These are phyloP conservation scores for Millerozyma miso DNA, from an alignment of 805 yeast species.

Conservation along the genomic window DNA sequence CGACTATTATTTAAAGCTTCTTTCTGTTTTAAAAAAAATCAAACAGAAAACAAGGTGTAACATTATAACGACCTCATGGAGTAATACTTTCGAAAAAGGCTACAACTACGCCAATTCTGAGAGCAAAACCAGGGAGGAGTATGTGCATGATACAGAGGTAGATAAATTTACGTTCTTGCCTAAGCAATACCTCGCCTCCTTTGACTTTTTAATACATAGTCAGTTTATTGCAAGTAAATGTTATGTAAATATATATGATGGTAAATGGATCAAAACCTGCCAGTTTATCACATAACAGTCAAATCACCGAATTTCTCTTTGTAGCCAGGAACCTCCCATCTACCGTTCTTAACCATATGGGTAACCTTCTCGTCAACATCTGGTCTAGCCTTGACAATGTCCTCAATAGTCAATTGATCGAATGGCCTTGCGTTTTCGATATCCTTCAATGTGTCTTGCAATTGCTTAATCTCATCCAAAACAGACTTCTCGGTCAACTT, in stretches of 20 bases:
- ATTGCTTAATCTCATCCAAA: slow-evolving; percentile 75
- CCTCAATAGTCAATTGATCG: slow-evolving; percentile 94
- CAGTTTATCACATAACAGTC: slow-evolving; percentile 71
- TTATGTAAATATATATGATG: neutral
- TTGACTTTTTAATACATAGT: slow-evolving; percentile 2
- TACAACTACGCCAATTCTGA: slow-evolving; percentile 9
- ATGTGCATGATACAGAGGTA: neutral
- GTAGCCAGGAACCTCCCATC: slow-evolving; percentile 98
- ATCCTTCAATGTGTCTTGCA: slow-evolving; percentile 84
- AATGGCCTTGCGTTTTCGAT: slow-evolving; percentile 97
- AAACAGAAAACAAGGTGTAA: slow-evolving; percentile 21
- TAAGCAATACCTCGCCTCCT: neutral
- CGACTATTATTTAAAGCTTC: slow-evolving; percentile 13
- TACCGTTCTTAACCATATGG: slow-evolving; percentile 93
- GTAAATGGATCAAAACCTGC: neutral
- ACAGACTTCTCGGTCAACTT: slow-evolving; percentile 88
- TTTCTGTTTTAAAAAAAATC: slow-evolving; percentile 8
- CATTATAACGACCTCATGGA: slow-evolving; percentile 24
- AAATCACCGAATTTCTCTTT: slow-evolving; percentile 97
- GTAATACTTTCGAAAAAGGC: slow-evolving; percentile 27
- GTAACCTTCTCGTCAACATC: slow-evolving; percentile 94
- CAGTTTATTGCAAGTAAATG: neutral
- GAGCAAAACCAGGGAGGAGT: neutral
- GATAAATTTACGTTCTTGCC: neutral
- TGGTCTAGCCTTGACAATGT: slow-evolving; percentile 92